Base-by-base conservation (phyloP, 2,329 filamentous ascomycete species). In the Helminthosporium solani region DNA sequence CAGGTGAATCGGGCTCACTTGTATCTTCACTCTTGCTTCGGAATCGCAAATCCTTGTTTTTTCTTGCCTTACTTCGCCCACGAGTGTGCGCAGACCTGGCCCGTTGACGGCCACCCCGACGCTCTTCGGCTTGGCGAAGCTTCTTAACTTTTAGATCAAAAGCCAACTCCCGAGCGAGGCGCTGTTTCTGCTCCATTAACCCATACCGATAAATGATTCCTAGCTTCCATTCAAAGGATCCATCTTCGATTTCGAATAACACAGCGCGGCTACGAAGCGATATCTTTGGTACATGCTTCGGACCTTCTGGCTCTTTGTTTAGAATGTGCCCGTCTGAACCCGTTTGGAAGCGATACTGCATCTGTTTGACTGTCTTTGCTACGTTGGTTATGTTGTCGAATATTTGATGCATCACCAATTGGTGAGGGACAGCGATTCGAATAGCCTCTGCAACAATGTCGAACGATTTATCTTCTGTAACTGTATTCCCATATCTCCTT, bases 211-310 rank as follows among this genome's bases (percentile, higher is more conserved):
- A 99, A 41, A 99, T 99, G 63, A 90, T 85, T 14, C 91, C 90
- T 8, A 99, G 76, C 66, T 96, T 97, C 88, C 91, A 99, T 68
- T 99, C 94, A 61, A 99, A 99, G 0, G 89, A 86, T 40, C 94
- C 92, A 66, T 99, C 94, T 71, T 99, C 94, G 28, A 99, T 78
- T 63, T 97, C 92, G 48, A 99, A 92, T 2, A 96, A 73, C 19
- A 99, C 77, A 4, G 87, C 88, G 58, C 88, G 87, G 44, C 86
- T 87, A 41, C 90, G 83, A 8, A 99, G 56, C 0, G 90, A 92
- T 18, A 99, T 76, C 63, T 88, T 92, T 1, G 94, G 94, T 0
- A 99, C 84, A 36, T 82, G 77, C 67, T 95, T 97, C 0, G 95
- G 90, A 0, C 80, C 85, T 69, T 96, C 90, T 0, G 94, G 90